Evolutionary conservation across 1,284 basidiomycete species (phyloP).

Genomic region (Trametes pubescens): DNA sequence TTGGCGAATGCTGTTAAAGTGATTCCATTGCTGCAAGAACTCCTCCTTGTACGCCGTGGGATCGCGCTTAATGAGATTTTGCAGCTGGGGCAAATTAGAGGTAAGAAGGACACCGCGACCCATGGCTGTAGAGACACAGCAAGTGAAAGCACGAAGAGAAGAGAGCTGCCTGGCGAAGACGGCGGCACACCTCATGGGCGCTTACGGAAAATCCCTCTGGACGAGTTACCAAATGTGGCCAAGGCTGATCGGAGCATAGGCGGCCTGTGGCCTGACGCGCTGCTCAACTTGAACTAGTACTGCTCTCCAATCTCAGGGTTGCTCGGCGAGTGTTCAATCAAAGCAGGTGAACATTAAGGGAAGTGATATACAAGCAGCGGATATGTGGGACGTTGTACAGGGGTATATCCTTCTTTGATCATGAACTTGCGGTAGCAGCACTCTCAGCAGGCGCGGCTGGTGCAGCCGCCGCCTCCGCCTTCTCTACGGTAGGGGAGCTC

Average conservation of each 20-base stretch:
- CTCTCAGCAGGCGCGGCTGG: conserved; percentile 15
- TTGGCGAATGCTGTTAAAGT: conserved; percentile 89
- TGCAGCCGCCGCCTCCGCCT: conserved; percentile 22
- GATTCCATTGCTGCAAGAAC: conserved; percentile 98
- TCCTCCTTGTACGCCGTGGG: conserved; percentile 94
- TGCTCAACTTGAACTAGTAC: not conserved
- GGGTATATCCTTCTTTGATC: conserved; percentile 33
- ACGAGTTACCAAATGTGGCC: conserved; percentile 17
- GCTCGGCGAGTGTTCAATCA: not conserved
- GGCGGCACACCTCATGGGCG: conserved; percentile 9
- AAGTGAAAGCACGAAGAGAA: not conserved
- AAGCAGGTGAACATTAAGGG: conserved; percentile 8
- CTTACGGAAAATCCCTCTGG: conserved; percentile 20
- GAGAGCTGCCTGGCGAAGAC: not conserved
- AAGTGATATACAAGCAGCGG: conserved; percentile 24
- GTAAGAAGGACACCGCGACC: conserved; percentile 70
- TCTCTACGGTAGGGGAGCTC: conserved; percentile 25
- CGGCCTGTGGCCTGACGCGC: not conserved
- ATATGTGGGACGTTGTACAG: conserved; percentile 23
- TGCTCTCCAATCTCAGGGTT: too few relatives aligned
- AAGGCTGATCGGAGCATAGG: conserved; percentile 1
- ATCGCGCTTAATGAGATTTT: conserved; percentile 97
- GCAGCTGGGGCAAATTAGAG: conserved; percentile 82
- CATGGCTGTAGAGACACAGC: conserved; percentile 45
- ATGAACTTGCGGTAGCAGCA: conserved; percentile 25